Evolutionary conservation across 2,329 filamentous ascomycete genomes (phyloP), one percentile per base, ranked within the genome.

Genomic region (Lasiodiplodia citricola): DNA sequence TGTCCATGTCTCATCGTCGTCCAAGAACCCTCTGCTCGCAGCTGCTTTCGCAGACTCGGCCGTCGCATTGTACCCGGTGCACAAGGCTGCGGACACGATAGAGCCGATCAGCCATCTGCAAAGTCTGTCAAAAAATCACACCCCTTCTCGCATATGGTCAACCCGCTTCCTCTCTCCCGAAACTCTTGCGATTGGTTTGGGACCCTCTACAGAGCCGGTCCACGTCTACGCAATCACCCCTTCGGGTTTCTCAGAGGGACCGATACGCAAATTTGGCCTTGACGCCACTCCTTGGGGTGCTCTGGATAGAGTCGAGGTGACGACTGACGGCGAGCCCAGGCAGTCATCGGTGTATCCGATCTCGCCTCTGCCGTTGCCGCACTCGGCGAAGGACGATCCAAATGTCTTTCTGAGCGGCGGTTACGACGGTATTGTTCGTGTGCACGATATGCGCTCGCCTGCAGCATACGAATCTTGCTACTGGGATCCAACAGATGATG

Each of bases 361-460:
- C n/a, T 72, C 80, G 0, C 77, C 83, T 0, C 58, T 85, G 3
- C 76, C 81, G 4, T 63, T 70, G 77, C 73, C 37, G 74, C 75
- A 73, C 38, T 75, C 72, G 13, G 74, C 76, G 23, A 77, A 35
- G 16, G 50, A 68, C 35, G 57, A 62, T 51, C 56, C 56, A 13
- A 62, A 68, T 4, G 77, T 87, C 0, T 90, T 90, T 69, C 78
- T 91, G 2, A 86, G 86, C 38, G 87, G 88, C 10, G 88, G 87
- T 75, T 87, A 87, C 64, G 87, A 90, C 73, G 86, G 87, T 13
- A 80, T 84, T 50, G 80, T 79, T 6, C 83, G 87, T 72, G 82
- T 91, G 6, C 88, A 91, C 73, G 89, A 91, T 72, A 77, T 90
- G 67, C 86, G 88, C 44, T 86, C 85, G 1, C 80, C 83, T 2